A percentile compares a stretch with the other conserved stretches of the same genome.
phyloP scores from a whole-genome alignment of 371 early-diverging fungal species.

The Mucor mucedo region DNA sequence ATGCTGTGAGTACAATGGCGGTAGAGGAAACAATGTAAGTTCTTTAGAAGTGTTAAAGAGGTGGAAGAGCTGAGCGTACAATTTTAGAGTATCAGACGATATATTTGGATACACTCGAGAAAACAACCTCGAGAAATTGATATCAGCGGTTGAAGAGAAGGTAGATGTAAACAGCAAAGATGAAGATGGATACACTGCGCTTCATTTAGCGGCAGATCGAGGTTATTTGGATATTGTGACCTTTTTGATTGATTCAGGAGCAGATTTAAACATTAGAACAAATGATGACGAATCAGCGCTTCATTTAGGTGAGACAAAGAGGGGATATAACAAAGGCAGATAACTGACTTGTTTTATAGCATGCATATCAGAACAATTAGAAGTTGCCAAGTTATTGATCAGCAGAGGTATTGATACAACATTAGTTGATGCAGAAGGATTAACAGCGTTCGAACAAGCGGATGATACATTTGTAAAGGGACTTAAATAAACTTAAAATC shows the following conservation, averaged over 20 bases:
- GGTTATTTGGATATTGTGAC: slow-evolving; percentile 40
- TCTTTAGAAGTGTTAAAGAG: too few species aligned
- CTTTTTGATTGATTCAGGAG: slow-evolving; percentile 38
- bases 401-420: slow-evolving; percentile 32
- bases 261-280: slow-evolving; percentile 44
- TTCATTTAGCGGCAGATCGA: slow-evolving; percentile 54
- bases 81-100: slow-evolving; percentile 35
- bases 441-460: slow-evolving; percentile 48
- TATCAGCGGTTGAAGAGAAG: slow-evolving; percentile 4
- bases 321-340: background rate
- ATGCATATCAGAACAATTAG: slow-evolving; percentile 50
- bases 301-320: slow-evolving; percentile 42
- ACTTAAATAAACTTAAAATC: slow-evolving; percentile 4
- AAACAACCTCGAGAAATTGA: slow-evolving; percentile 28
- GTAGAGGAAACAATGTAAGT: slow-evolving; percentile 10
- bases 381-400: slow-evolving; percentile 35
- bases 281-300: slow-evolving; percentile 48
- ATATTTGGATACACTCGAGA: slow-evolving; percentile 40
- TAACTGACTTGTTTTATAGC: slow-evolving; percentile 24
- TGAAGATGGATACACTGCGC: slow-evolving; percentile 44
- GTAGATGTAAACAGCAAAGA: slow-evolving; percentile 17
- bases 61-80: background rate
- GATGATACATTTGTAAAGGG: slow-evolving; percentile 17
- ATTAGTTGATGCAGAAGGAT: slow-evolving; percentile 37
- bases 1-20: slow-evolving; percentile 40